phyloP scores from a whole-genome alignment of 306 rosid species.

The Styphnolobium japonicum region DNA sequence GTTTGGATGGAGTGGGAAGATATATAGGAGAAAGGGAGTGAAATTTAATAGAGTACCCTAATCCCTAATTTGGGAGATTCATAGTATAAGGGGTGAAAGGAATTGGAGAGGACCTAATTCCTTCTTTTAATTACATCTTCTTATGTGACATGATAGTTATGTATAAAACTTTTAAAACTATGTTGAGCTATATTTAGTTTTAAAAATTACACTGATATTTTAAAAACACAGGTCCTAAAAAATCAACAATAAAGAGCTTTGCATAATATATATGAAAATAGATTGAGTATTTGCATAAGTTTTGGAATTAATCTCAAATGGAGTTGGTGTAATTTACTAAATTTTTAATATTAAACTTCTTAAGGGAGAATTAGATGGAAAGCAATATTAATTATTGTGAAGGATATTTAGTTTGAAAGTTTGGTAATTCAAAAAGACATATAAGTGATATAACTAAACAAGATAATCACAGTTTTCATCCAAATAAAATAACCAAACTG shows the following conservation, averaged over 20 bases:
- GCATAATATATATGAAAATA: no score
- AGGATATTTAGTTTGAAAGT: background rate
- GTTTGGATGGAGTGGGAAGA: conserved; percentile 13
- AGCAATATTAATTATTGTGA: background rate
- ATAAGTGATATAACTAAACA: background rate
- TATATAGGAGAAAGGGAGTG: no score
- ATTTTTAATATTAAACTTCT: no score
- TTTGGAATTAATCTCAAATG: background rate
- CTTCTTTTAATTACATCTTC: no score
- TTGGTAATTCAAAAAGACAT: conserved; percentile 10
- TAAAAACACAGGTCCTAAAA: background rate
- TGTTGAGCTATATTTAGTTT: no score
- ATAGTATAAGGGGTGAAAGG: background rate
- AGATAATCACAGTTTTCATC: background rate
- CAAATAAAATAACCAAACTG: background rate
- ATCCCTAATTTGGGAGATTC: background rate
- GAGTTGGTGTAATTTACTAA: no score
- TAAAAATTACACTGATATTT: no score
- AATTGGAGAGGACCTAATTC: conserved; percentile 3
- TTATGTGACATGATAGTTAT: no score
- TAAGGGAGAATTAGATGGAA: background rate
- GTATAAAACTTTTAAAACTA: no score
- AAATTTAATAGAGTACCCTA: background rate
- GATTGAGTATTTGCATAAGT: no score
- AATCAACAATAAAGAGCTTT: no score